Base-by-base conservation (phyloP, 441 rosid species). In the Mallotus repandus region DNA sequence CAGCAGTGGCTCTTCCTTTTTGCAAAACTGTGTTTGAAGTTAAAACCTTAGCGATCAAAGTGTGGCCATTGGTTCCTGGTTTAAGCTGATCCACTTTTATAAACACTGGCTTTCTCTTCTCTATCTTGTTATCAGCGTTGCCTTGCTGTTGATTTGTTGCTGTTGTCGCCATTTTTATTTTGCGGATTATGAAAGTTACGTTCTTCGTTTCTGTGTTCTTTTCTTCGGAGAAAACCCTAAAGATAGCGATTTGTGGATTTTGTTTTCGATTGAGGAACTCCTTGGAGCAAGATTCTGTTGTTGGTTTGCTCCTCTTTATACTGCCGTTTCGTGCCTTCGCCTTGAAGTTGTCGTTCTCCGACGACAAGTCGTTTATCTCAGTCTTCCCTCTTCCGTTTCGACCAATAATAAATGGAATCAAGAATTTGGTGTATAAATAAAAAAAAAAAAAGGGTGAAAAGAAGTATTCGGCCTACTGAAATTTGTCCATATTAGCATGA, bases 51-150 rank as follows among this genome's bases (percentile, higher is more conserved):
- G 79, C 86, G 60, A 68, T 77, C 69, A 86, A 60, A 7, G 75
- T 87, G 71, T 84, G 86, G 48, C 85, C 83, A 2, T 52, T 81
- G 35, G 86, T 84, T 56, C 88, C 84, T 13, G 86, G 88, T 66
- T 73, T 80, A 3, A 86, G 78, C 70, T 81, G 80, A 77, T 83
- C 83, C 29, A 80, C 84, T 73, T 84, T 84, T 21, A 60, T 18
- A 60, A 70, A 70, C 10, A 70, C 63, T 0, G 74, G 74, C 56
- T 70, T 70, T 59, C 74, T 59, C 57, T 70, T 70, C 74, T 58
- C 73, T 45, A 58, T 18, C 52, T 68, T 55, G 71, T 58, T 46
- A 48, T 45, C 58, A 5, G 7, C 22, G 53, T 15, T 58, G 35
- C 49, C 32, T 32, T 58, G 65, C 10, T 45, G 64, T 35, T 70